phyloP scores from a whole-genome alignment of 2,329 filamentous ascomycete genomes.

The Xylariaceae sp. region DNA sequence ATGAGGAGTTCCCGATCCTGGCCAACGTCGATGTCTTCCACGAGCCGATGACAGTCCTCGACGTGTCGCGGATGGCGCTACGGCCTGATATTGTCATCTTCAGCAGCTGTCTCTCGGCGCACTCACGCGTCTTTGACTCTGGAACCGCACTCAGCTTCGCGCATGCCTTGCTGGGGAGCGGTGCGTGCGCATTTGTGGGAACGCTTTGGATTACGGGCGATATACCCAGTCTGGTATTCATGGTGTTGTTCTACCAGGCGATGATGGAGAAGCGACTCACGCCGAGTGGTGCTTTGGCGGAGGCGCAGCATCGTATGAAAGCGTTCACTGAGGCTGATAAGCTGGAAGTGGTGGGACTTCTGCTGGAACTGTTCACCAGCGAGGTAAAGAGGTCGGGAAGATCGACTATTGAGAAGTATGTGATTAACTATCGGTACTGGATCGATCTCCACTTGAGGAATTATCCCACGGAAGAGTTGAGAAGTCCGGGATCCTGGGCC shows the following conservation, averaged over 20 bases:
- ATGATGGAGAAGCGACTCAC: conserved; percentile 7
- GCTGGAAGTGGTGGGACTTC: conserved; percentile 3
- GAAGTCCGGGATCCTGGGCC: conserved; percentile 8
- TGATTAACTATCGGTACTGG: conserved; percentile 10
- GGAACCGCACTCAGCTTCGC: conserved; percentile 11
- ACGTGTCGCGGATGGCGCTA: conserved; percentile 8
- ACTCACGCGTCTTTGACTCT: conserved; percentile 8
- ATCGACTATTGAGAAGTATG: conserved; percentile 5
- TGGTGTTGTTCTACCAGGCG: conserved; percentile 9
- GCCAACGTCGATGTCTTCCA: conserved; percentile 9
- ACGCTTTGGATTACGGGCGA: conserved; percentile 9
- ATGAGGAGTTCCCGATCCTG: conserved; percentile 9
- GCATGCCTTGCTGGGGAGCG: conserved; percentile 7
- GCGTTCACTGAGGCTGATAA: conserved; percentile 7
- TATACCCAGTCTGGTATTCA: conserved; percentile 9
- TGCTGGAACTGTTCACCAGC: conserved; percentile 3
- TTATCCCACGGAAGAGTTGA: conserved; percentile 5
- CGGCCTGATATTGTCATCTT: conserved; percentile 8
- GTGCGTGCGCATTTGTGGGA: conserved; percentile 8
- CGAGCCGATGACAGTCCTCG: conserved; percentile 7
- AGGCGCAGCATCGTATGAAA: conserved; percentile 4
- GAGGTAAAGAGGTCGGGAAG: conserved; percentile 5
- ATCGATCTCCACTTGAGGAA: conserved; percentile 6
- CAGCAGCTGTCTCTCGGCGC: conserved; percentile 10
- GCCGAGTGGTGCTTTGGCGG: conserved; percentile 4